Base-by-base conservation (phyloP, 768 basidiomycete species). In the Grammothele lineata region DNA sequence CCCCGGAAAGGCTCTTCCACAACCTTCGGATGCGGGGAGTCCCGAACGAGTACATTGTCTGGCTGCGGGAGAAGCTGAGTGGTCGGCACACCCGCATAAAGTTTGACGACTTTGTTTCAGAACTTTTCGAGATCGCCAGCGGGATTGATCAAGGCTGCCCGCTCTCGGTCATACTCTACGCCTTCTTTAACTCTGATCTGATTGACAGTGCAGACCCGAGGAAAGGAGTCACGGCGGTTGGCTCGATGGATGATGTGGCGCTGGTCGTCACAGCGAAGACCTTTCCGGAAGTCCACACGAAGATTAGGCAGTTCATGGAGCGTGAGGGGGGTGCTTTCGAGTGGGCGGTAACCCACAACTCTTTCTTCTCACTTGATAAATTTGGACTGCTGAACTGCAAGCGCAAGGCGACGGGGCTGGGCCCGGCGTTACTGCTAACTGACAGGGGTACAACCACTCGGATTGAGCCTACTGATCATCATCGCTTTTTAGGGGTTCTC, bases 111-210 rank as follows among this genome's bases (percentile, higher is more conserved):
- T 62, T 45, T 43, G 35, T n/a, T 0, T 62, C 64, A 0, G 23
- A 41, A 0, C 47, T 35, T 0, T 60, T 64, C 33, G 38, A 26
- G 1, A 56, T 66, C 0, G 32, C 25, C 3, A 62, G 61, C 15
- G 62, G 69, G 0, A 62, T 68, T 0, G 62, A 63, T 2, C 66
- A 70, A 47, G 70, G 70, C 0, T 60, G 65, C 50, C 66, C 65
- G 0, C 41, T 61, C 2, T 66, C 65, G 0, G 61, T 62, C 37
- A 47, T 67, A 1, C 40, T 63, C 0, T 68, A 66, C 39, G 51
- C 61, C 7, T 58, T 68, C n/a, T 69, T 65, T 53, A 70, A 69
- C 43, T 8, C 66, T 0, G 48, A 57, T 39, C 47, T 66, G 0
- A 48, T 64, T 0, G 40, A 57, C 2, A 22, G 47, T 0, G 51